Evolutionary conservation across 768 basidiomycete genomes (phyloP).

Genomic region (Amanita rubescens): DNA sequence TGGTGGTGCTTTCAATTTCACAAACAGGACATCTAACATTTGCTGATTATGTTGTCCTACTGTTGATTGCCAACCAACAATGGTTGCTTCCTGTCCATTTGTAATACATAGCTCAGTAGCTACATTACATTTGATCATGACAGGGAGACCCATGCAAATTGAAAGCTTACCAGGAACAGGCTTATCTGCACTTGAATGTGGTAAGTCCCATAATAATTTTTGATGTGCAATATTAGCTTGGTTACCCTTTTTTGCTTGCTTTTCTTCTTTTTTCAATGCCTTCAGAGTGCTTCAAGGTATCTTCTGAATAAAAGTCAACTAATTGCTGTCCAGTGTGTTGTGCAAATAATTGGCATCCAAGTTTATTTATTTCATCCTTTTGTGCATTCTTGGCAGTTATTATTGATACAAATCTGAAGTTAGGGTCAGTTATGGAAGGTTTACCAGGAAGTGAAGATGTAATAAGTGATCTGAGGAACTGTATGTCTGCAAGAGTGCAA

Average conservation of each 20-base stretch:
- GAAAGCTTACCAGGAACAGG: no score
- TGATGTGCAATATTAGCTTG: no score
- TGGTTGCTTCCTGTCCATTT: constrained; percentile 26
- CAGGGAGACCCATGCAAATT: no score
- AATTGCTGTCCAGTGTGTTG: constrained; percentile 16
- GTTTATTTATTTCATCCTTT: constrained; percentile 25
- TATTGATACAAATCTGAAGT: constrained; percentile 25
- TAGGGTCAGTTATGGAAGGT: neutral
- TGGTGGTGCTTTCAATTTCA: neutral
- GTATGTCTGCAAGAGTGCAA: constrained; percentile 19
- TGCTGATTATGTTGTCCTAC: constrained; percentile 11
- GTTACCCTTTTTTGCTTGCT: no score
- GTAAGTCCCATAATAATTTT: no score
- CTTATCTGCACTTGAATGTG: no score
- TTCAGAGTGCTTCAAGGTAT: constrained; percentile 2
- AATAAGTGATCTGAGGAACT: constrained; percentile 20
- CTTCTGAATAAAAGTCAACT: constrained; percentile 21
- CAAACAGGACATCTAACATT: constrained; percentile 23
- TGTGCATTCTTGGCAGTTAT: constrained; percentile 26
- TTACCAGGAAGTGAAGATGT: neutral
- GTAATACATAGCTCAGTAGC: no score
- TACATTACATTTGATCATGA: no score
- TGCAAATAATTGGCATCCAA: constrained; percentile 21
- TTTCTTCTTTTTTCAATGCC: no score
- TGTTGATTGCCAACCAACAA: constrained; percentile 23